Percentiles rank a stretch among this genome's conserved stretches.
phyloP scores from a whole-genome alignment of 139 green algal species.

The Volvox africanus region DNA sequence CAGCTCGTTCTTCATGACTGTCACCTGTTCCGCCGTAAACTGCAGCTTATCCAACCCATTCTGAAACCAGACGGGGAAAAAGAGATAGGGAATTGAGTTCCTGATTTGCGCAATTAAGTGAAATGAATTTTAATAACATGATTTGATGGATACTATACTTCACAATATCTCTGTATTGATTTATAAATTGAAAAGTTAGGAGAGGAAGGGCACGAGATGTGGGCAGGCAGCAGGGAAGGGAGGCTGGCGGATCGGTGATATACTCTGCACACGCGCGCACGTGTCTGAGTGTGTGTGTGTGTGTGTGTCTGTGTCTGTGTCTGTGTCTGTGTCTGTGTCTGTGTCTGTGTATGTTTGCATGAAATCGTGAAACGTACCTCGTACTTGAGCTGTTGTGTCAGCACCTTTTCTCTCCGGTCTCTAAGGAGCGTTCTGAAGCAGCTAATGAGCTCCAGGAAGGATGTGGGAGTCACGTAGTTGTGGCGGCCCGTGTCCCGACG shows the following conservation, averaged over 20 bases:
- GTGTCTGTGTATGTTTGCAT: background rate
- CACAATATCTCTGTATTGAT: too few species aligned
- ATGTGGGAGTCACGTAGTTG: constrained; percentile 82
- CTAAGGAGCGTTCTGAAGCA: constrained; percentile 64
- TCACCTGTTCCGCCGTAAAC: constrained; percentile 71
- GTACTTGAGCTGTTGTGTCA: constrained; percentile 42
- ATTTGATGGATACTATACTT: too few species aligned
- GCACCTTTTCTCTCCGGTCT: constrained; percentile 60
- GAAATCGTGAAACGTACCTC: constrained; percentile 44
- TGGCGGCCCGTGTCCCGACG: constrained; percentile 46
- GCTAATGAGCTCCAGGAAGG: constrained; percentile 75
- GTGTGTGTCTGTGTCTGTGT: too few species aligned
- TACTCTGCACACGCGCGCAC: too few species aligned
- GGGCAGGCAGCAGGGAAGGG: background rate
- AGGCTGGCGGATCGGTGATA: too few species aligned
- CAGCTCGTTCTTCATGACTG: constrained; percentile 84
- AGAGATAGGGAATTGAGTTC: too few species aligned
- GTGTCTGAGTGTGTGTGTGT: too few species aligned
- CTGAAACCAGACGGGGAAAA: background rate
- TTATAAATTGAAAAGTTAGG: too few species aligned
- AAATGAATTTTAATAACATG: too few species aligned
- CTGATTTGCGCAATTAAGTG: too few species aligned
- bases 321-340: too few species aligned
- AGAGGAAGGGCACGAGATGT: too few species aligned
- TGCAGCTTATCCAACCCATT: constrained; percentile 78